Conservation (phyloP, 2,329 filamentous ascomycete species). For the Aspergillus clavatus region DNA sequence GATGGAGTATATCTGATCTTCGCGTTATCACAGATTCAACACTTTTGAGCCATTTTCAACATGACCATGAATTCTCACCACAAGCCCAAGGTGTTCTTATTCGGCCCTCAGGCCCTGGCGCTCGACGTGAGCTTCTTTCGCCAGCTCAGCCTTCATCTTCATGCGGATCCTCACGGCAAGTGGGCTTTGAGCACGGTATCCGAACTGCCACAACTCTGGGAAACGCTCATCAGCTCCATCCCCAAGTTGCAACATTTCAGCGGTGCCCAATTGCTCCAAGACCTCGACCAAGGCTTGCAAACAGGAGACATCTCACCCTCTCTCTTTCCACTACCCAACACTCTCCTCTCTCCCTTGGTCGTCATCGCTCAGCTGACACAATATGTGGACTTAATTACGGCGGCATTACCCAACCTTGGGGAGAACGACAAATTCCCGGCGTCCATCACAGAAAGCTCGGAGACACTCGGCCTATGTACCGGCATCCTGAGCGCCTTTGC, state of each 20-base stretch:
- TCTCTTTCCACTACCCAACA: conserved; percentile 22
- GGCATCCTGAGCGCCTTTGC: conserved; percentile 39
- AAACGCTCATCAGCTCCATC: background rate
- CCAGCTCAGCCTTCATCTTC: background rate
- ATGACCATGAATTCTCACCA: background rate
- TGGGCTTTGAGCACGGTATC: background rate
- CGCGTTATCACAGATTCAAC: background rate
- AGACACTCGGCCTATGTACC: conserved; percentile 38
- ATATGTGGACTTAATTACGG: conserved; percentile 17
- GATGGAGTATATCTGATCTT: background rate
- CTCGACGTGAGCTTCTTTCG: background rate
- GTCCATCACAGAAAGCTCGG: conserved; percentile 3
- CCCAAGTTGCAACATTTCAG: background rate
- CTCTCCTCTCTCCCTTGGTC: conserved; percentile 36
- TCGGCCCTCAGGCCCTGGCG: conserved; percentile 2
- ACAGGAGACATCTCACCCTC: background rate
- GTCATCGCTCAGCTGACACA: conserved; percentile 37
- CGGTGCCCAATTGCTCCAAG: background rate
- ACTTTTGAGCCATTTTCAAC: background rate
- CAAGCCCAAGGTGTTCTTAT: conserved; percentile 3
- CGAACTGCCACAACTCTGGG: background rate
- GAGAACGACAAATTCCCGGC: background rate
- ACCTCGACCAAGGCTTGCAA: background rate
- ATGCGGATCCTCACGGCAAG: background rate
- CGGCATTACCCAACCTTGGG: background rate